Base-by-base conservation (phyloP, 768 basidiomycete genomes). In the Tremella mesenterica region DNA sequence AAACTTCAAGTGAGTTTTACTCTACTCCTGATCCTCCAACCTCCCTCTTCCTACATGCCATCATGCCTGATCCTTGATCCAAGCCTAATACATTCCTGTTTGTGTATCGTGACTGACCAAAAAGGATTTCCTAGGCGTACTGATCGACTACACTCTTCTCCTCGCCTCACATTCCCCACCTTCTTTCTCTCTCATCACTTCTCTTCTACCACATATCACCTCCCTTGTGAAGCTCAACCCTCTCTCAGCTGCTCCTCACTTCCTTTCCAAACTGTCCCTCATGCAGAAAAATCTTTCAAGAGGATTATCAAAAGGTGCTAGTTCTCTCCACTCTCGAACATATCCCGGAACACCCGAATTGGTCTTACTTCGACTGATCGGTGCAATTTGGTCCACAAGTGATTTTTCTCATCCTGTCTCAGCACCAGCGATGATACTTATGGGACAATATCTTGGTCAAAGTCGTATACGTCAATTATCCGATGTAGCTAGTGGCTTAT, bases 231-330 rank as follows among this genome's bases (percentile, higher is more conserved):
- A 82, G 58, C 76, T 84, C 8, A 92, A 92, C 73, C 88, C 92
- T 1, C 80, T 86, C 50, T 80, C 83, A 43, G 78, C 83, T 7
- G 91, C 92, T 0, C 79, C 81, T 48, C 79, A 82, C 65, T 88
- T 92, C 73, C 81, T 86, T 56, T 76, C 80, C 26, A 97, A 96
- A 73, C 78, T 97, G 39, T 75, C 78, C 9, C 74, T 95, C 4
- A 95, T 97, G 89, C 84, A 96, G 72, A 91, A 90, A 77, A 95
- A 96, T 70, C 80, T 97, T 50, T 81, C 81, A 47, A 83, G 83
- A 8, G 92, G 91, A 7, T 76, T 99, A 16, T 80, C 84, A 2
- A 78, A 78, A 6, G 88, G 87, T 1, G 76, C 86, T 0, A 75
- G 81, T 13, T 75, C 79, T 23, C 71, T 71, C 0, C 76, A 80